phyloP scores from a whole-genome alignment of 1,284 basidiomycete species.

The Phaffia rhodozyma region DNA sequence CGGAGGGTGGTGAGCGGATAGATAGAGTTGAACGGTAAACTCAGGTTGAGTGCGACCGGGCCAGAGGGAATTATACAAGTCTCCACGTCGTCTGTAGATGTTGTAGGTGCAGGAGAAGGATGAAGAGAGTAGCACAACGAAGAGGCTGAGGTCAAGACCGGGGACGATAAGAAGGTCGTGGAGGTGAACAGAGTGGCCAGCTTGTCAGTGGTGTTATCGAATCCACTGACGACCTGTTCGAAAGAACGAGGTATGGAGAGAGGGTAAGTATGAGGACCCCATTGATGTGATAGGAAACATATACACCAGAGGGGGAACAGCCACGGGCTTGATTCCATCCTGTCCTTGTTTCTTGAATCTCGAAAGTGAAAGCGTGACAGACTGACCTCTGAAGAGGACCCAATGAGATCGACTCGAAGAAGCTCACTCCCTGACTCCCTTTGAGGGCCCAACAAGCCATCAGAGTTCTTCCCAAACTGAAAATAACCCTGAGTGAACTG shows the following conservation, averaged over 20 bases:
- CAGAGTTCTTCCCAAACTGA: conserved; percentile 46
- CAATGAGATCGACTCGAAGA: conserved; percentile 32
- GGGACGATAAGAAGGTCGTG: conserved; percentile 63
- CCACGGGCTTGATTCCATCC: background rate
- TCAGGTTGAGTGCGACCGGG: conserved; percentile 65
- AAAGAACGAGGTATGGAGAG: conserved; percentile 20
- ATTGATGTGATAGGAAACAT: background rate
- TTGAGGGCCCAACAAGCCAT: conserved; percentile 29
- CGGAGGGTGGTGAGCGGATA: conserved; percentile 71
- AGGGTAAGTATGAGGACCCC: background rate
- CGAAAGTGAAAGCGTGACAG: background rate
- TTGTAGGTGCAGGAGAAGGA: conserved; percentile 45
- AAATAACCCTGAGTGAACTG: conserved; percentile 59
- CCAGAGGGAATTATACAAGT: conserved; percentile 67
- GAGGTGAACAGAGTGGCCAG: conserved; percentile 75
- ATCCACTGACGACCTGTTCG: conserved; percentile 47
- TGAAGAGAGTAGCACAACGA: conserved; percentile 64
- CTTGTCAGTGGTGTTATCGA: conserved; percentile 47
- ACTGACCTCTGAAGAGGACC: conserved; percentile 21
- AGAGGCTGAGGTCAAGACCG: conserved; percentile 53
- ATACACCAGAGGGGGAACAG: background rate
- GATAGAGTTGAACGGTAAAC: conserved; percentile 54
- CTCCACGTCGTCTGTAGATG: conserved; percentile 37
- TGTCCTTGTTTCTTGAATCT: background rate
- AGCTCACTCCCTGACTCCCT: conserved; percentile 28